phyloP scores from a whole-genome alignment of 2,329 filamentous ascomycete species.

The Cordyceps pruinosa region DNA sequence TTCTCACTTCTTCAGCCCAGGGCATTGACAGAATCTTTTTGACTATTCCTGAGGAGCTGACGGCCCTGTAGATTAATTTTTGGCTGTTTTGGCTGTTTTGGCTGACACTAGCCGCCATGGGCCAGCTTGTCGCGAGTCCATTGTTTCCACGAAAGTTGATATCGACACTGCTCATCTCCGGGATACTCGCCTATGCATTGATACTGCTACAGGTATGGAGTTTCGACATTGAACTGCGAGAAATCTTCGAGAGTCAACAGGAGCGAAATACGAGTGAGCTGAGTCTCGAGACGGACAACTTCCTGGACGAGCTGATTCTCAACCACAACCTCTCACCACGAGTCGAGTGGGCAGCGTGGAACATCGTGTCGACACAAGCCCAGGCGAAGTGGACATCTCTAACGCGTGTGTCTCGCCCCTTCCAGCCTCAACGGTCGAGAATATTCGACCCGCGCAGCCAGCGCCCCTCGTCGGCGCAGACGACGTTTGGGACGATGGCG shows the following conservation, averaged over 20 bases:
- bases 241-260: not conserved
- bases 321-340: not conserved
- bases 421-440: not conserved
- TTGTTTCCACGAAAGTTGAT: not conserved
- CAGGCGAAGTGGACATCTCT: not conserved
- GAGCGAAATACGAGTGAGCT: not conserved
- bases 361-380: not conserved
- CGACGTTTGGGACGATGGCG: slow-evolving; percentile 18
- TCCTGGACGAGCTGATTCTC: not conserved
- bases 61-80: not conserved
- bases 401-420: not conserved
- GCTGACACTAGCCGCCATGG: not conserved
- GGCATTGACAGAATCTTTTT: not conserved
- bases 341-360: slow-evolving; percentile 10
- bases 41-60: not conserved
- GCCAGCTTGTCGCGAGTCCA: not conserved
- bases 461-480: not conserved
- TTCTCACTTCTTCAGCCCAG: not conserved
- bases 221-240: not conserved
- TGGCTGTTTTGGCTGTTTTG: not conserved
- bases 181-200: not conserved
- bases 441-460: not conserved
- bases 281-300: not conserved
- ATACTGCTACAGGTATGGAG: not conserved
- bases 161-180: not conserved